Evolutionary conservation across 192 early-diverging fungal species (phyloP), one percentile per base, ranked within the genome.

Genomic region (Backusella parvicylindrica): DNA sequence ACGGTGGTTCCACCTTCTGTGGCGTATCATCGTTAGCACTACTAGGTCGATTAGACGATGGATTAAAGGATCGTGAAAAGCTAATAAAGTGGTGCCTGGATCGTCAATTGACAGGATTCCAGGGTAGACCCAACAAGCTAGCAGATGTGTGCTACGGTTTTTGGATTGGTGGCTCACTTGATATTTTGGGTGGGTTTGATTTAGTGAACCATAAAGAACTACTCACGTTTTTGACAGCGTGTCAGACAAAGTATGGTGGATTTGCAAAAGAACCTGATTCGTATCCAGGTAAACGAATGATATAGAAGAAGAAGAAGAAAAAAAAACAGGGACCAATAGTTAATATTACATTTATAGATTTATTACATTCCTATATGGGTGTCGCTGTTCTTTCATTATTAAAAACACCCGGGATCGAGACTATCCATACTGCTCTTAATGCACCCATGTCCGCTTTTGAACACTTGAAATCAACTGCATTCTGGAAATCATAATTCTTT

Each of bases 71-170:
- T 75, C 85, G 81, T 73, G 79, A 85, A 68, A 77, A 84, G 33
- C 81, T 85, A 36, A 80, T 91, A 35, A 75, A 81, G 37, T 99
- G 98, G 98, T 85, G 93, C 38, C 64, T 99, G 63, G 77, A 80
- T 23, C 84, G 93, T n/a, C 96, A 97, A 76, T 75, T 77, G 40
- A 84, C 79, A 30, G 98, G 98, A 6, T 99, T 97, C 84, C 92
- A 96, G 75, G 98, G 98, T 4, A 80, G 98, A 41, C 81, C 86
- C 11, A 93, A 95, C 77, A 99, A 99, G 80, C 80, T 84, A 3
- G 83, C 89, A 26, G 98, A 99, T 76, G 95, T 94, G 13, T 99
- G 98, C 81, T 99, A 99, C 81, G 92, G 95, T 9, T 99, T 97
- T 82, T 99, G 98, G 98, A 86, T 99, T 23, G 98, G 98, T 8